Percentiles rank a stretch among this genome's conserved stretches.
These are phyloP conservation scores for Xylaria venustula DNA, from an alignment of 495 filamentous ascomycete genomes.

Conservation along the genomic window DNA sequence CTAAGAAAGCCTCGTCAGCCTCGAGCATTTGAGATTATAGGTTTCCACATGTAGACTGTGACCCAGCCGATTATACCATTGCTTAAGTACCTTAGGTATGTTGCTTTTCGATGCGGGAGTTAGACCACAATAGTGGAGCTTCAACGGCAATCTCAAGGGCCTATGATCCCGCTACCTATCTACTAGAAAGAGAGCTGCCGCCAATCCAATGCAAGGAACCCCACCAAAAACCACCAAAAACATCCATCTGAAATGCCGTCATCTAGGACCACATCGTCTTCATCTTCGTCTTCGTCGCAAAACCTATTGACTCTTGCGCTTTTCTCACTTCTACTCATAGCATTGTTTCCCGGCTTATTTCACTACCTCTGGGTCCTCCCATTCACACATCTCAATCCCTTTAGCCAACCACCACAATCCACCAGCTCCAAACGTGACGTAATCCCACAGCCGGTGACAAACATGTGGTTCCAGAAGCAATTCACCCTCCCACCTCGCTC, in stretches of 20 bases:
- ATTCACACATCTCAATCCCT: conserved; percentile 31
- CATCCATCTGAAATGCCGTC: conserved; percentile 31
- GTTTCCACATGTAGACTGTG: not conserved
- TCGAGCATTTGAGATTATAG: not conserved
- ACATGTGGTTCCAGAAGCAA: conserved; percentile 76
- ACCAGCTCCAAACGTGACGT: conserved; percentile 6
- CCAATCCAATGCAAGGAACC: conserved; percentile 4
- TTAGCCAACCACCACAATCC: conserved; percentile 17
- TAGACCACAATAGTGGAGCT: conserved; percentile 7
- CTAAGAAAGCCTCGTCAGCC: not conserved
- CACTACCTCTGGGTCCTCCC: conserved; percentile 47
- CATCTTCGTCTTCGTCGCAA: conserved; percentile 21
- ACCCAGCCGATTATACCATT: not conserved
- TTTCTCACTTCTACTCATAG: conserved; percentile 46
- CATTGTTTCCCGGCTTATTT: conserved; percentile 57
- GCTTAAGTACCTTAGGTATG: not conserved
- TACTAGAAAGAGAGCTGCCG: conserved; percentile 4
- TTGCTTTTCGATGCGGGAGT: no score
- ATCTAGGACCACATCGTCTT: conserved; percentile 22
- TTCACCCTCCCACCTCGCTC: conserved; percentile 70
- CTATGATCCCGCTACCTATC: not conserved
- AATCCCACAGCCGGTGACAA: conserved; percentile 28
- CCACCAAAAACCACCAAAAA: conserved; percentile 11
- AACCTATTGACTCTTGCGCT: conserved; percentile 44
- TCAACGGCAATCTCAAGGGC: not conserved